A percentile compares a stretch with the other conserved stretches of the same genome.
Conservation (phyloP, 352 stramenopile genomes). For the Phytophthora fragariae region DNA sequence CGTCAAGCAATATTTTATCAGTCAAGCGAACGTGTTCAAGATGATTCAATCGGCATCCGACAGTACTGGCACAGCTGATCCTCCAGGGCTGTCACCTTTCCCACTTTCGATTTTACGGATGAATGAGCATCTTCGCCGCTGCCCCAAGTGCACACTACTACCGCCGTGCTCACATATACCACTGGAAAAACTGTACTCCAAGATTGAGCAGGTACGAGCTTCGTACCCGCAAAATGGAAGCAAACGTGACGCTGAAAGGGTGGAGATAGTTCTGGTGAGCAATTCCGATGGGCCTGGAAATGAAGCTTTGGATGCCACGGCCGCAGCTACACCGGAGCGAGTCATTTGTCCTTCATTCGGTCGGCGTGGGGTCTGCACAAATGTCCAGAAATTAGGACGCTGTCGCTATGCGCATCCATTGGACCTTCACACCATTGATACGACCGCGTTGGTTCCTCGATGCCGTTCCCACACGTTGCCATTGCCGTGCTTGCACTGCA, state of each 20-base stretch:
- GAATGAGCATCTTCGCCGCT: conserved; percentile 65
- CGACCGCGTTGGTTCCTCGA: conserved; percentile 39
- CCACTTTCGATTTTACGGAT: conserved; percentile 68
- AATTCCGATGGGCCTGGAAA: background rate
- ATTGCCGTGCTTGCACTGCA: conserved; percentile 67
- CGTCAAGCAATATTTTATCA: conserved; percentile 58
- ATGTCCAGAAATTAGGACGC: conserved; percentile 66
- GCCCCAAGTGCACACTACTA: conserved; percentile 68
- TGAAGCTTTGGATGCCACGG: background rate
- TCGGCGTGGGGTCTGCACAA: conserved; percentile 57
- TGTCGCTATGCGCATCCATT: conserved; percentile 71
- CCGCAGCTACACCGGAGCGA: background rate
- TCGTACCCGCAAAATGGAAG: conserved; percentile 52
- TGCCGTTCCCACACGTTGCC: conserved; percentile 65
- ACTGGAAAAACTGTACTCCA: conserved; percentile 54
- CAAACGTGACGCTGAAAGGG: conserved; percentile 13
- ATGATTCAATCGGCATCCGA: background rate
- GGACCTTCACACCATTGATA: conserved; percentile 66
- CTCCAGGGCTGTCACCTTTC: conserved; percentile 39
- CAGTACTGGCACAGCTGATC: background rate
- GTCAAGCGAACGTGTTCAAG: conserved; percentile 62
- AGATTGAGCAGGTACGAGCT: conserved; percentile 49
- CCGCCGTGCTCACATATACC: conserved; percentile 69
- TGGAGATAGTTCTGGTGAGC: background rate
- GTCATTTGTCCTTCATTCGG: conserved; percentile 64